Evolutionary conservation across 2,329 filamentous ascomycete species (phyloP), one percentile per base, ranked within the genome.

Genomic region (Xylogone sp.): DNA sequence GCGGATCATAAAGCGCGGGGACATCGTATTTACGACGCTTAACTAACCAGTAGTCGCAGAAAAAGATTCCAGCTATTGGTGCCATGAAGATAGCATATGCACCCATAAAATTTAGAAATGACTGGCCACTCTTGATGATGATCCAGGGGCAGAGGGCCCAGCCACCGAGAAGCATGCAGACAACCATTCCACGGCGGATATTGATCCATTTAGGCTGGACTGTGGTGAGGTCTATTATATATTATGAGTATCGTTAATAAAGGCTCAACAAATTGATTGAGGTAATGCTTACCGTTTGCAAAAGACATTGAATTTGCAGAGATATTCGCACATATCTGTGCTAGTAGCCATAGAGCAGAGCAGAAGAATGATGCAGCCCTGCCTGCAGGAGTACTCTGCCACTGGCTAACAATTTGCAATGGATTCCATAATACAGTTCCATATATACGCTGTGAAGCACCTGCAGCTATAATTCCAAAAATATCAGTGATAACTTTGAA

Each of bases 201-300:
- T 78, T 77, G 57, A 79, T 63, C 57, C 71, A 78, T 34, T 68
- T 68, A 0, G 77, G 77, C 44, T 75, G 71, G 1, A 79, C 58
- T 1, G 72, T 73, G 0, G 73, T 75, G 49, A 79, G 60, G 24
- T 66, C n/a, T n/a, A n/a, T n/a, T n/a, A n/a, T n/a, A n/a, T n/a
- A n/a, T n/a, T n/a, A n/a, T n/a, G n/a, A n/a, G n/a, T n/a, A n/a
- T n/a, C n/a, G n/a, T n/a, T n/a, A n/a, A n/a, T n/a, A n/a, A n/a
- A n/a, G n/a, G n/a, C n/a, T n/a, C n/a, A n/a, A n/a, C n/a, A n/a
- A n/a, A n/a, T n/a, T n/a, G n/a, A n/a, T n/a, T n/a, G n/a, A n/a
- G n/a, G n/a, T n/a, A n/a, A n/a, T n/a, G n/a, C n/a, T n/a, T n/a
- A n/a, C n/a, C 53, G 8, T 68, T 58, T 4, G 59, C 56, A 22